Percentiles rank a stretch among this genome's conserved stretches.
Evolutionary conservation across 2,329 filamentous ascomycete genomes (phyloP).

Genomic region (Ceratocystis cubensis): DNA sequence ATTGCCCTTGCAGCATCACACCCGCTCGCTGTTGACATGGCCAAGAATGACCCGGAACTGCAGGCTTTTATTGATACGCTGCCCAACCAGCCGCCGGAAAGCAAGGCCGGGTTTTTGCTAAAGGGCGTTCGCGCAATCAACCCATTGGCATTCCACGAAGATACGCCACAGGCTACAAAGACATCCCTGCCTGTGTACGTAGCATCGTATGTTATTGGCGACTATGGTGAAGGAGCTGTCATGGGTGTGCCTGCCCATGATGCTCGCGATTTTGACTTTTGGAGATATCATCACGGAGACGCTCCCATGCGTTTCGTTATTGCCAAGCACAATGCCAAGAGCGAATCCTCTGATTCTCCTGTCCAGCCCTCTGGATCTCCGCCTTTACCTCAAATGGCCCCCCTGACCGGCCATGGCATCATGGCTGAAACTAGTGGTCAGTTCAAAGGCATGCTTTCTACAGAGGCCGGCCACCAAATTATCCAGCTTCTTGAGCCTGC

Average conservation of each 20-base stretch:
- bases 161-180: constrained; percentile 39
- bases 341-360: background rate
- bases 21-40: constrained; percentile 51
- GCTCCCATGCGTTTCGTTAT: constrained; percentile 53
- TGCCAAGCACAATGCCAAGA: constrained; percentile 24
- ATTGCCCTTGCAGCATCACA: constrained; percentile 65
- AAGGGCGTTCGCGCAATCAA: constrained; percentile 49
- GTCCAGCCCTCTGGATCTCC: background rate
- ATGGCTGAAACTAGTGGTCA: constrained; percentile 54
- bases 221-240: constrained; percentile 76
- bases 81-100: constrained; percentile 40
- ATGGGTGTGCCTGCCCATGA: constrained; percentile 91
- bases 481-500: constrained; percentile 43
- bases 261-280: constrained; percentile 64
- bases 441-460: constrained; percentile 52
- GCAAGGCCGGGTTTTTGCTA: constrained; percentile 57
- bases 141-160: constrained; percentile 47
- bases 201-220: constrained; percentile 71
- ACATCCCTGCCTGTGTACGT: constrained; percentile 61
- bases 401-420: constrained; percentile 53
- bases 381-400: constrained; percentile 33
- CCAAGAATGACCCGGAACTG: constrained; percentile 47
- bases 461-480: constrained; percentile 49
- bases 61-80: constrained; percentile 56
- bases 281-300: constrained; percentile 53